Conservation (phyloP, 495 filamentous ascomycete genomes). For the Penicillium atrosanguineum region DNA sequence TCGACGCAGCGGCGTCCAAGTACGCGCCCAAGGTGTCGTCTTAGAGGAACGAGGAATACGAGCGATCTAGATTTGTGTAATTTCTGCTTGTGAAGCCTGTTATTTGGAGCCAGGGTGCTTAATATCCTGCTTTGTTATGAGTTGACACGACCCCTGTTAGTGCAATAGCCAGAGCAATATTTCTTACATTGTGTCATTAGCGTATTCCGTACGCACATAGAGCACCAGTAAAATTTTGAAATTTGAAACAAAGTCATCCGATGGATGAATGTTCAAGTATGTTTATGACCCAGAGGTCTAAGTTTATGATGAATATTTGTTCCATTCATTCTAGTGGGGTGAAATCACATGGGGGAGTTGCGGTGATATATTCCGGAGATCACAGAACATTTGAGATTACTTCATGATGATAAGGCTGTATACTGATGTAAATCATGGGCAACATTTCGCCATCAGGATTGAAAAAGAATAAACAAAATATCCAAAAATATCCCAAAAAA, state of each 20-base stretch:
- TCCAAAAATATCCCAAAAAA: neutral
- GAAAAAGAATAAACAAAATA: neutral
- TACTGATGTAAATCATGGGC: too few species aligned
- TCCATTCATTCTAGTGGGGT: too few species aligned
- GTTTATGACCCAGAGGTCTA: too few species aligned
- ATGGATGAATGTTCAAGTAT: too few species aligned
- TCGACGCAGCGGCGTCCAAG: conserved; percentile 77
- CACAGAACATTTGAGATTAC: too few species aligned
- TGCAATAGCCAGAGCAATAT: conserved; percentile 12
- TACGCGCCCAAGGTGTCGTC: conserved; percentile 70
- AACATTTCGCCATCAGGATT: too few species aligned
- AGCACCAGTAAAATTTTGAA: neutral
- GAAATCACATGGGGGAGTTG: too few species aligned
- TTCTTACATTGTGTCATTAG: neutral
- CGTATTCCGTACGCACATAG: too few species aligned
- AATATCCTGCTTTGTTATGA: conserved; percentile 29
- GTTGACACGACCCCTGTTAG: conserved; percentile 26
- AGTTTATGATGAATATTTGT: too few species aligned
- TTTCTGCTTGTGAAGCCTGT: conserved; percentile 19
- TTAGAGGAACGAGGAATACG: conserved; percentile 22
- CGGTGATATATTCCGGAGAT: too few species aligned
- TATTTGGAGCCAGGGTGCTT: conserved; percentile 21
- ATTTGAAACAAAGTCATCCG: neutral
- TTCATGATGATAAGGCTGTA: too few species aligned
- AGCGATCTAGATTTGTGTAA: neutral